Conservation (phyloP, 1,284 basidiomycete species). For the Dichomitus squalens region DNA sequence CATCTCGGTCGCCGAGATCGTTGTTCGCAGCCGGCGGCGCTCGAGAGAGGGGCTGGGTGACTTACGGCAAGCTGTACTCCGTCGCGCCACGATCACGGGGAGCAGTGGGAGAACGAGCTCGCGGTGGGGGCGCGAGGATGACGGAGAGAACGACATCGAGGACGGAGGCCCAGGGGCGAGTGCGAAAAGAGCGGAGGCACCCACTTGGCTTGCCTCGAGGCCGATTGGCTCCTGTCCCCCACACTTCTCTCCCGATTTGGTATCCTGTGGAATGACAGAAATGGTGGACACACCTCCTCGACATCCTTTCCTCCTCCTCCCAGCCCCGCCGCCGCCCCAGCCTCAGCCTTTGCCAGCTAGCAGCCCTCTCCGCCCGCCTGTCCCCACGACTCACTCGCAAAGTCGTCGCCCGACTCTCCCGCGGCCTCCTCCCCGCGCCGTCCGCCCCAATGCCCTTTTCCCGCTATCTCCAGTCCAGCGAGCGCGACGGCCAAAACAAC, state of each 20-base stretch:
- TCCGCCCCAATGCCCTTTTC: slow-evolving; percentile 21
- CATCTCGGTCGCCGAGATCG: too few relatives aligned
- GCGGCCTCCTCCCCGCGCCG: background rate
- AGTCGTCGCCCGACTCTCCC: background rate
- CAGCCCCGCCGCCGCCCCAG: too few relatives aligned
- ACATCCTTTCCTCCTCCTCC: background rate
- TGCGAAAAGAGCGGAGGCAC: slow-evolving; percentile 17
- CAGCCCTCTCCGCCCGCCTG: background rate
- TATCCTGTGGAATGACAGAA: slow-evolving; percentile 15
- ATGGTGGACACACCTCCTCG: slow-evolving; percentile 1
- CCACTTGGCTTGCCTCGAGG: too few relatives aligned
- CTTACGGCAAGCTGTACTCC: too few relatives aligned
- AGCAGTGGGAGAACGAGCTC: too few relatives aligned
- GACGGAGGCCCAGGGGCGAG: background rate
- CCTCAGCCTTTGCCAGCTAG: too few relatives aligned
- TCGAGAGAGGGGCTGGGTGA: too few relatives aligned
- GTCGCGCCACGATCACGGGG: too few relatives aligned
- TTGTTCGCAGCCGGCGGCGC: too few relatives aligned
- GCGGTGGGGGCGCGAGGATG: background rate
- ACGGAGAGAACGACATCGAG: too few relatives aligned
- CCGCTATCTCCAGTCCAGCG: slow-evolving; percentile 20
- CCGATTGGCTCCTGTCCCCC: background rate
- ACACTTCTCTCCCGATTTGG: slow-evolving; percentile 4
- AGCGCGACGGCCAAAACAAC: slow-evolving; percentile 9
- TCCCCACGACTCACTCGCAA: background rate